Percentiles rank a stretch among this genome's conserved stretches.
Conservation (phyloP, 2,329 filamentous ascomycete species). For the Aschersonia sp. region DNA sequence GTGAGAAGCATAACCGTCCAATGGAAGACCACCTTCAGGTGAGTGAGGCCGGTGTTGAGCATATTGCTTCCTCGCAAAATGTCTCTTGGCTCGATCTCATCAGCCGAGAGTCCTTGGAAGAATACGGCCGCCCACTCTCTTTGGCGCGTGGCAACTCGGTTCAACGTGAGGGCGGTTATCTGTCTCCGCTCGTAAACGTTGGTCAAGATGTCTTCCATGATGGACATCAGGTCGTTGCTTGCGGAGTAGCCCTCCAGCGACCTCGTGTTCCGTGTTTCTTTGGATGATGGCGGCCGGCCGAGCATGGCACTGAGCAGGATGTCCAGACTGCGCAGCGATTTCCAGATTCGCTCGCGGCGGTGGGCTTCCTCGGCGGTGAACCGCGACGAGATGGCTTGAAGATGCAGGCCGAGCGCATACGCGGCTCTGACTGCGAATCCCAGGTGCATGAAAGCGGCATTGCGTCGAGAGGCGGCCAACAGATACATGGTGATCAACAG, state of each 20-base stretch:
- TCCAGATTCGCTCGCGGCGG: conserved; percentile 12
- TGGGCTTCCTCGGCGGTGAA: conserved; percentile 9
- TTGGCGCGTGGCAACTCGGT: conserved; percentile 13
- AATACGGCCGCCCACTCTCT: conserved; percentile 10
- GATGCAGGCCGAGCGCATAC: conserved; percentile 39
- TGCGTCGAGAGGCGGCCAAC: conserved; percentile 41
- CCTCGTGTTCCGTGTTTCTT: conserved; percentile 7
- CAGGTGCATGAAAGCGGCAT: conserved; percentile 49
- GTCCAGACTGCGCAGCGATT: conserved; percentile 11
- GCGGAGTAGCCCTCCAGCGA: conserved; percentile 10
- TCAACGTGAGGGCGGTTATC: conserved; percentile 8
- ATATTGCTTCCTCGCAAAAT: neutral
- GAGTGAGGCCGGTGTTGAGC: conserved; percentile 2
- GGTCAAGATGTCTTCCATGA: conserved; percentile 16
- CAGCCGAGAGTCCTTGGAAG: conserved; percentile 11
- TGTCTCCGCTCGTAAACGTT: conserved; percentile 13
- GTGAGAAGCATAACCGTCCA: conserved; percentile 19
- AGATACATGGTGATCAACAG: conserved; percentile 45
- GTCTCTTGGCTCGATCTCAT: conserved; percentile 1
- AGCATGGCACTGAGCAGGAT: conserved; percentile 12
- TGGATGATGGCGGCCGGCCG: conserved; percentile 12
- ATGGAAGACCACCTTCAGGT: conserved; percentile 18
- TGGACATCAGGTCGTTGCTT: conserved; percentile 5
- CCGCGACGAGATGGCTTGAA: conserved; percentile 7
- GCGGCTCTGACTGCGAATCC: conserved; percentile 44